These are phyloP conservation scores for Fragosphaeria purpurea DNA, from an alignment of 2,329 filamentous ascomycete species.

Conservation along the genomic window DNA sequence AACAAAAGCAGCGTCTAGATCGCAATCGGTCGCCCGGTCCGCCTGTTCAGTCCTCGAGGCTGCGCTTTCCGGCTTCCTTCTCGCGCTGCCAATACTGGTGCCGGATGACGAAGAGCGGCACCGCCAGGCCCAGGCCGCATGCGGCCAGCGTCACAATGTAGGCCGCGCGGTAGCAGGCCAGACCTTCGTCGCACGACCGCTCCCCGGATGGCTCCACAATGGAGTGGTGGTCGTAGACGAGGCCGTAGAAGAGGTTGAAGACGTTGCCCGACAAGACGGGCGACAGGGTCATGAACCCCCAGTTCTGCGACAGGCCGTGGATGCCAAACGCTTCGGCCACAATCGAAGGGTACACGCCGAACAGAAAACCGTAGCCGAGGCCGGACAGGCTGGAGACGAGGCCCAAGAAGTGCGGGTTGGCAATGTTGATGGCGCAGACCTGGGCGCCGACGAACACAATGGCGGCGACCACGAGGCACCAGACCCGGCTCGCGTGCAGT, in stretches of 20 bases:
- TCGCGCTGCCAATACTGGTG: conserved; percentile 38
- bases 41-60: conserved; percentile 10
- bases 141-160: conserved; percentile 70
- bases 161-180: conserved; percentile 70
- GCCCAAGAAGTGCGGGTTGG: conserved; percentile 66
- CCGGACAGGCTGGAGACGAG: conserved; percentile 77
- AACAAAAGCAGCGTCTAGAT: neutral
- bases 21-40: neutral
- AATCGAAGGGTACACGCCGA: conserved; percentile 86
- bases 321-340: conserved; percentile 87
- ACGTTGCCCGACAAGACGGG: conserved; percentile 82
- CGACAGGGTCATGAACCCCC: conserved; percentile 88
- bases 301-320: conserved; percentile 82
- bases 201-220: conserved; percentile 58
- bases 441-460: conserved; percentile 72
- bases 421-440: conserved; percentile 61
- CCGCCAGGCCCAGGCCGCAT: conserved; percentile 56
- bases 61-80: conserved; percentile 22
- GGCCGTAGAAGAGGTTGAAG: conserved; percentile 87
- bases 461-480: conserved; percentile 77
- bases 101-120: conserved; percentile 62
- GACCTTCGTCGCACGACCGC: conserved; percentile 63
- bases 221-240: conserved; percentile 73
- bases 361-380: conserved; percentile 83
- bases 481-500: conserved; percentile 71